These are phyloP conservation scores for Solanum bulbocastanum DNA, from an alignment of 257 asterid genomes.

Conservation along the genomic window DNA sequence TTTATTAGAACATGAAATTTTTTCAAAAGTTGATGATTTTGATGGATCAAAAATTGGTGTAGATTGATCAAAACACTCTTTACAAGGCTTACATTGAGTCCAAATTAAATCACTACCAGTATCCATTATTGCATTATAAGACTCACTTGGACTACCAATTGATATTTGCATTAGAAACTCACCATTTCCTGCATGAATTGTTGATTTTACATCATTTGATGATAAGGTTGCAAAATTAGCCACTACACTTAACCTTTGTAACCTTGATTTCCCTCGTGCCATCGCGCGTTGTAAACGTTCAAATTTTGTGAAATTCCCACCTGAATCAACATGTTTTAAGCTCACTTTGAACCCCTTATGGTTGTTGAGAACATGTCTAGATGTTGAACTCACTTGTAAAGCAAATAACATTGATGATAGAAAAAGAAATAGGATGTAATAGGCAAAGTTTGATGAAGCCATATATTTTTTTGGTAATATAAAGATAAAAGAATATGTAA, in stretches of 20 bases:
- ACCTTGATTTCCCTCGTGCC: slow-evolving; percentile 51
- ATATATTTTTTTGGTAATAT: not conserved
- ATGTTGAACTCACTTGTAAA: slow-evolving; percentile 26
- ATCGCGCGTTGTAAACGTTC: slow-evolving; percentile 54
- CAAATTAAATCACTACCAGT: slow-evolving; percentile 67
- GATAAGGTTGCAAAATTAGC: slow-evolving; percentile 21
- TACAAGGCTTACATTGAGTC: slow-evolving; percentile 72
- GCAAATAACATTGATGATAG: slow-evolving; percentile 5
- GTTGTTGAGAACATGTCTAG: slow-evolving; percentile 18
- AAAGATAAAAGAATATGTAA: no score
- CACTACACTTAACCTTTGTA: slow-evolving; percentile 32
- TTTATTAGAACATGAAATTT: slow-evolving; percentile 35
- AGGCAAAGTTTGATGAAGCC: slow-evolving; percentile 8
- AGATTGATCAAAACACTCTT: slow-evolving; percentile 35
- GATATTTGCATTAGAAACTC: slow-evolving; percentile 69
- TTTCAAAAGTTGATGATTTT: slow-evolving; percentile 41
- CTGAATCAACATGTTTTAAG: slow-evolving; percentile 52
- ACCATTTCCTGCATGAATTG: slow-evolving; percentile 66
- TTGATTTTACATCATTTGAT: slow-evolving; percentile 20
- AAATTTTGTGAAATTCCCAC: slow-evolving; percentile 44
- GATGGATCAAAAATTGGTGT: slow-evolving; percentile 51
- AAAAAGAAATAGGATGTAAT: not conserved
- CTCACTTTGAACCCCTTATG: slow-evolving; percentile 44
- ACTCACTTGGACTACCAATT: slow-evolving; percentile 48
- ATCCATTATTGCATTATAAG: slow-evolving; percentile 57